Conservation (phyloP, 2,329 filamentous ascomycete species). For the Helotiales sp. region DNA sequence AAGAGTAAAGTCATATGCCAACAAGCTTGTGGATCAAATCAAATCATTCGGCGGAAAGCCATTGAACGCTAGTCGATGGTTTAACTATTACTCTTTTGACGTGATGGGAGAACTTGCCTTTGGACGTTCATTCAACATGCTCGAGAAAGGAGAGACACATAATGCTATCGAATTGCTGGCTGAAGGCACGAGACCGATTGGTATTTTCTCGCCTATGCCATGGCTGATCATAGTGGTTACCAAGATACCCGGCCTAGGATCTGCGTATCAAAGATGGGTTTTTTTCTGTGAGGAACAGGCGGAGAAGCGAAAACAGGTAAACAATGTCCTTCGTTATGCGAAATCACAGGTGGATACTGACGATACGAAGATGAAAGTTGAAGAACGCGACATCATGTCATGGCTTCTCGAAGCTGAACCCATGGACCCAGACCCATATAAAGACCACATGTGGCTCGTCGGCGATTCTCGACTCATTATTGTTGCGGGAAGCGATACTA, state of each 20-base stretch:
- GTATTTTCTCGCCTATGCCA: conserved; percentile 19
- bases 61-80: conserved; percentile 24
- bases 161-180: conserved; percentile 16
- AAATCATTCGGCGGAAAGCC: conserved; percentile 17
- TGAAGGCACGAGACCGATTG: conserved; percentile 14
- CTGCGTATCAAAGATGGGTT: conserved; percentile 13
- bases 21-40: conserved; percentile 20
- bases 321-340: neutral
- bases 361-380: conserved; percentile 1
- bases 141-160: conserved; percentile 19
- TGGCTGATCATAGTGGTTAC: conserved; percentile 25
- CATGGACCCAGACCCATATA: neutral
- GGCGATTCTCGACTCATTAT: conserved; percentile 30
- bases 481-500: conserved; percentile 43
- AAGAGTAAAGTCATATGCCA: conserved; percentile 19
- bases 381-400: conserved; percentile 11
- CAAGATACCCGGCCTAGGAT: conserved; percentile 14
- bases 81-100: conserved; percentile 30
- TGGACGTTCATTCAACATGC: conserved; percentile 28
- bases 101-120: conserved; percentile 33
- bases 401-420: conserved; percentile 2
- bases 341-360: neutral
- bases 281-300: conserved; percentile 13
- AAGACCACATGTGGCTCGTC: neutral
- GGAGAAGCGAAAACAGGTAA: conserved; percentile 16